phyloP scores from a whole-genome alignment of 177 flowering plant genomes.

The Vitis hybrid region DNA sequence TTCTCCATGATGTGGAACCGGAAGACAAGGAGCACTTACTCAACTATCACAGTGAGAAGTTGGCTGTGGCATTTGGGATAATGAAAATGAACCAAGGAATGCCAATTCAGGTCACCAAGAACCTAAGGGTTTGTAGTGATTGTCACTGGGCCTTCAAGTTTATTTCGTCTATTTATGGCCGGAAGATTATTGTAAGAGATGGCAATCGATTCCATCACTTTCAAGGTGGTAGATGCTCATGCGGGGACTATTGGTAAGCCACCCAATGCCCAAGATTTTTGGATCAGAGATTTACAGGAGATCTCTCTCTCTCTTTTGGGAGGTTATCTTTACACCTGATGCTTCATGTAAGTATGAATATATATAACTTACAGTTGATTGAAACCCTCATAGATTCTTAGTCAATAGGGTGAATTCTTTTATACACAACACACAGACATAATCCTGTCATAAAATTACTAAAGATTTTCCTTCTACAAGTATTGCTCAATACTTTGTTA shows the following conservation, averaged over 20 bases:
- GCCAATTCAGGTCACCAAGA: conserved; percentile 35
- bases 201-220: conserved; percentile 30
- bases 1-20: conserved; percentile 40
- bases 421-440: too few relatives aligned
- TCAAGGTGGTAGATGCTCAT: conserved; percentile 37
- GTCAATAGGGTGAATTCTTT: too few relatives aligned
- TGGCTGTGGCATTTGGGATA: conserved; percentile 43
- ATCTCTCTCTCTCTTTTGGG: too few relatives aligned
- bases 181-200: conserved; percentile 36
- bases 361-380: too few relatives aligned
- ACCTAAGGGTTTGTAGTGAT: conserved; percentile 41
- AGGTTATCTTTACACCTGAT: too few relatives aligned
- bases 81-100: conserved; percentile 24
- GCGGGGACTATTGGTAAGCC: conserved; percentile 40
- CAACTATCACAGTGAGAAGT: conserved; percentile 39
- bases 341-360: too few relatives aligned
- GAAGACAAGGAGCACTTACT: conserved; percentile 40
- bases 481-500: too few relatives aligned
- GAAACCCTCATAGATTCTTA: too few relatives aligned
- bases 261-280: too few relatives aligned
- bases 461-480: too few relatives aligned
- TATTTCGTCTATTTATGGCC: conserved; percentile 21
- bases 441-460: too few relatives aligned
- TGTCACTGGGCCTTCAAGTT: conserved; percentile 43
- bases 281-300: too few relatives aligned